Evolutionary conservation across 2,329 filamentous ascomycete species (phyloP).

Genomic region (Fusarium mangiferae): DNA sequence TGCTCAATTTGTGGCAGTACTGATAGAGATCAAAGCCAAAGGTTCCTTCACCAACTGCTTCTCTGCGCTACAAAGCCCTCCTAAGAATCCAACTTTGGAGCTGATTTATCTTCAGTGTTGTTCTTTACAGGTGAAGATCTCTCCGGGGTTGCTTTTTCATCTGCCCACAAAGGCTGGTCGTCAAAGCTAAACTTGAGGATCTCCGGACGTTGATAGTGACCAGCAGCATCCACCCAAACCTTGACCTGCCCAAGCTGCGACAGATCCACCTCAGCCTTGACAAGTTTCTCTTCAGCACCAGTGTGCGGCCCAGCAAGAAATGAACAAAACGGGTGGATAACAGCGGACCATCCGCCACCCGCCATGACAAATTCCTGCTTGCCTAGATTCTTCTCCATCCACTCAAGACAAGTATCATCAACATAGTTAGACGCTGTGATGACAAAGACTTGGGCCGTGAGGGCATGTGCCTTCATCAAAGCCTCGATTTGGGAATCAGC

Average conservation of each 20-base stretch:
- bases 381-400: not conserved
- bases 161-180: not conserved
- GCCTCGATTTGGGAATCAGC: not conserved
- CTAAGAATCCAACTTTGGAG: rapidly evolving
- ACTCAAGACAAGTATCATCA: not conserved
- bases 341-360: not conserved
- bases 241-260: not conserved
- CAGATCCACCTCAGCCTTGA: not conserved
- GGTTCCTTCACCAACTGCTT: no score
- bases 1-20: no score
- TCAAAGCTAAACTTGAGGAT: not conserved
- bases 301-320: not conserved
- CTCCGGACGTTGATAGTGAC: not conserved
- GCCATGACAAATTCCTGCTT: not conserved
- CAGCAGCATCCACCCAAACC: not conserved
- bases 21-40: not conserved
- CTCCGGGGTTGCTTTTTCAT: rapidly evolving
- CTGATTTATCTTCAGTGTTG: rapidly evolving
- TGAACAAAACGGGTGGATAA: not conserved
- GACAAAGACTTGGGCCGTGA: rapidly evolving
- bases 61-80: rapidly evolving
- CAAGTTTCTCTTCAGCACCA: not conserved
- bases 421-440: not conserved
- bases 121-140: rapidly evolving
- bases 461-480: not conserved